phyloP scores from a whole-genome alignment of 768 basidiomycete genomes.

The Panus rudis region DNA sequence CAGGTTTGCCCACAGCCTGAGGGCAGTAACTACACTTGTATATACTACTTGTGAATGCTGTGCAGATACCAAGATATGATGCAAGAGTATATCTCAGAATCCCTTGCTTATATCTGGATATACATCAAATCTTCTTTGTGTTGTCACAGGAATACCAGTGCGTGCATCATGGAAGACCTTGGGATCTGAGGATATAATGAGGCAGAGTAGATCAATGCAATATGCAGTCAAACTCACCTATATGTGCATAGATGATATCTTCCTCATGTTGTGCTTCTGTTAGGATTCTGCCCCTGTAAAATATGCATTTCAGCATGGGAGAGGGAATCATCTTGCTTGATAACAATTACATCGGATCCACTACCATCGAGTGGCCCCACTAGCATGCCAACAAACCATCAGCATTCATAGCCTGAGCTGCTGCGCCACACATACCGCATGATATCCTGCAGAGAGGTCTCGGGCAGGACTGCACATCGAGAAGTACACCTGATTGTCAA shows the following conservation, averaged over 20 bases:
- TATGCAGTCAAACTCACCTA: constrained; percentile 50
- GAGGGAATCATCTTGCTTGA: background rate
- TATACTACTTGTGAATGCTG: too few relatives aligned
- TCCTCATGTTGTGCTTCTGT: constrained; percentile 71
- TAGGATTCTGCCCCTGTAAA: constrained; percentile 65
- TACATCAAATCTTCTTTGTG: constrained; percentile 87
- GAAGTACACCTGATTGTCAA: constrained; percentile 96
- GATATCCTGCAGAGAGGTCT: constrained; percentile 74
- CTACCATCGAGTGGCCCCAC: constrained; percentile 89
- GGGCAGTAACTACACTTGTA: too few relatives aligned
- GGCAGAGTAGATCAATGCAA: constrained; percentile 4
- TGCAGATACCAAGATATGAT: too few relatives aligned
- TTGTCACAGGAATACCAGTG: constrained; percentile 84
- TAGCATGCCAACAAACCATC: constrained; percentile 24
- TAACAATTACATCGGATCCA: constrained; percentile 74
- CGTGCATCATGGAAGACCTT: constrained; percentile 58
- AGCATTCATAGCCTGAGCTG: background rate
- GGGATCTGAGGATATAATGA: constrained; percentile 40
- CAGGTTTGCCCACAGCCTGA: too few relatives aligned
- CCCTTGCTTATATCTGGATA: constrained; percentile 64
- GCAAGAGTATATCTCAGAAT: constrained; percentile 8
- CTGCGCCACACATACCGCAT: constrained; percentile 54
- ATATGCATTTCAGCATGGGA: too few relatives aligned
- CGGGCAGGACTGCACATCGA: constrained; percentile 95
- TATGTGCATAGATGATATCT: constrained; percentile 69